phyloP scores from a whole-genome alignment of 2,329 filamentous ascomycete genomes.

The Curvularia sp. region DNA sequence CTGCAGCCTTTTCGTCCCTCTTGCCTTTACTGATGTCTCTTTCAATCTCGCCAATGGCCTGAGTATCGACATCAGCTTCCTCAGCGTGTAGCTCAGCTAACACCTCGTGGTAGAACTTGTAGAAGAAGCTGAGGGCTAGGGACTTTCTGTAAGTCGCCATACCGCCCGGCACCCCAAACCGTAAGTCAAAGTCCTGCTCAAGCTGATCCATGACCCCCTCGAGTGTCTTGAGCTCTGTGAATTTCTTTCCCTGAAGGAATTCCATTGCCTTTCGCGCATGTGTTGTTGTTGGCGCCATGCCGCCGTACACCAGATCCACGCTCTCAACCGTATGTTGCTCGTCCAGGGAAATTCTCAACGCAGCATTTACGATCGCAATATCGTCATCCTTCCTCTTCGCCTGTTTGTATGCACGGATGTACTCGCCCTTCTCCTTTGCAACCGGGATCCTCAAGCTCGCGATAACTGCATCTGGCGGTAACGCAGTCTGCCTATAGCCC shows the following conservation, averaged over 20 bases:
- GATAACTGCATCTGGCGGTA: conserved; percentile 83
- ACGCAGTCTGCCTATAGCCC: conserved; percentile 84
- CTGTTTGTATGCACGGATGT: conserved; percentile 91
- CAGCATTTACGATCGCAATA: conserved; percentile 94
- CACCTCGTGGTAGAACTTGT: conserved; percentile 93
- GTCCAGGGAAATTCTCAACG: conserved; percentile 76
- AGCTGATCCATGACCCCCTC: conserved; percentile 90
- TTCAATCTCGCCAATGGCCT: conserved; percentile 85
- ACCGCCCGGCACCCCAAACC: conserved; percentile 90
- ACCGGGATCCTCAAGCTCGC: conserved; percentile 85
- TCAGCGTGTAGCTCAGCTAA: conserved; percentile 67
- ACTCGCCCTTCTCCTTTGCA: conserved; percentile 77
- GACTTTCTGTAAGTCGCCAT: conserved; percentile 97
- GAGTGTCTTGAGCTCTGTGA: conserved; percentile 80
- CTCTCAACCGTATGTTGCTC: conserved; percentile 74
- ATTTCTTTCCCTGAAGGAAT: conserved; percentile 77
- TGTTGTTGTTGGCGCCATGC: conserved; percentile 93
- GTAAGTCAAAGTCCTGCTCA: conserved; percentile 86
- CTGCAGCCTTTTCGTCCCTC: conserved; percentile 77
- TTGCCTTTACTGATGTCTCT: conserved; percentile 79
- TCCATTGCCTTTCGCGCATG: conserved; percentile 78
- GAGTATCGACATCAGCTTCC: conserved; percentile 66
- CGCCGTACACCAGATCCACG: conserved; percentile 86
- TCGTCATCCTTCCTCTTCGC: conserved; percentile 97
- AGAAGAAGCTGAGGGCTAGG: conserved; percentile 91